Base-by-base conservation (phyloP, 2,329 filamentous ascomycete genomes). In the Aspergillus sp. region DNA sequence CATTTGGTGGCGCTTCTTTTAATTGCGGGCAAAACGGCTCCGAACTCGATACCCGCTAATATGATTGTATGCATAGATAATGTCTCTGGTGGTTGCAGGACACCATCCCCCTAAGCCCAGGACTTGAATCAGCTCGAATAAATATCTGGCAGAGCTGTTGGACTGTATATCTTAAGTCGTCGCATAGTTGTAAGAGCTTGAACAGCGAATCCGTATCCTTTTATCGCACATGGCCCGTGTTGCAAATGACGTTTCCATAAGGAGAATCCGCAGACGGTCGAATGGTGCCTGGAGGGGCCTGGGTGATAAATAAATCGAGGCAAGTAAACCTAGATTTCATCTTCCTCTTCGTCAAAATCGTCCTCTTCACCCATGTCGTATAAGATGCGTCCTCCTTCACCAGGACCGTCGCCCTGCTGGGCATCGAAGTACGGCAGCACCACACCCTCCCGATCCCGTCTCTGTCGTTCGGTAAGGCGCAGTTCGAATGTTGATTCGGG, bases 291-390 rank as follows among this genome's bases (percentile, higher is more conserved):
- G n/a, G 17, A 30, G 6, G 15, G 25, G 12, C 15, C 25, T 25
- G 13, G 19, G 25, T 28, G 36, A 3, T 19, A 7, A 45, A 17
- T 25, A 23, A 9, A 15, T 28, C 5, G 39, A 21, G 6, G 39
- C 9, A n/a, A 17, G 47, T 47, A 12, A 9, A 23, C 41, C 77
- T 74, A 93, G 66, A 94, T 92, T 78, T 97, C 93, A 78, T 97
- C 93, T 71, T 97, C 92, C 72, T 96, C 92, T 61, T 96, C 93
- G 68, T 97, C 93, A 78, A 97, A 98, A 74, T 98, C 92, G 76
- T 99, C 95, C 79, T 98, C 95, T 64, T 88, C 86, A 1, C 93
- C 94, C 91, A 98, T 96, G 69, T 98, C 94, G 74, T 99, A 99
- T 70, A 99, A 73, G 66, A 99, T 99, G 62, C 94, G 85, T 0